These are phyloP conservation scores for Arctium lappa DNA, from an alignment of 129 eudicot species.

Conservation along the genomic window DNA sequence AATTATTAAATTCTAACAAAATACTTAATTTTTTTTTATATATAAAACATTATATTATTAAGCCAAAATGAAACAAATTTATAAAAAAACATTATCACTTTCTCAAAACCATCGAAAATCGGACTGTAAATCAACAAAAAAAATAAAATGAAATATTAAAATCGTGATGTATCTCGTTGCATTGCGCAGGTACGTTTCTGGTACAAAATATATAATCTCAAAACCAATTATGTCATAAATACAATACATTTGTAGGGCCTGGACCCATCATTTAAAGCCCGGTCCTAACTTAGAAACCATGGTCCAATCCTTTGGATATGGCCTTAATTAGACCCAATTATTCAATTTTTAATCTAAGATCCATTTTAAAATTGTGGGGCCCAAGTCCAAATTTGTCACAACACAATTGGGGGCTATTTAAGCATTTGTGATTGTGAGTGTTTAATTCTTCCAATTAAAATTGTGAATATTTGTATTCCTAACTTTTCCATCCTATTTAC, in stretches of 20 bases:
- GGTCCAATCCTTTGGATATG: background rate
- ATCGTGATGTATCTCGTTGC: too few species aligned
- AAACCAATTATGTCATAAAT: background rate
- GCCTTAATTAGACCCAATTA: background rate
- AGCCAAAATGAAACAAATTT: too few species aligned
- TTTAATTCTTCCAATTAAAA: too few species aligned
- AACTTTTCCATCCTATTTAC: background rate
- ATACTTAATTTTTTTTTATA: too few species aligned
- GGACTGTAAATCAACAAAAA: too few species aligned
- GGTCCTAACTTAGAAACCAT: background rate
- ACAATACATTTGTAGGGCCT: background rate
- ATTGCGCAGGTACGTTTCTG: too few species aligned
- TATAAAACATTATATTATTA: too few species aligned
- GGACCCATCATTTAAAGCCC: background rate
- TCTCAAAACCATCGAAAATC: too few species aligned
- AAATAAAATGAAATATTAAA: too few species aligned
- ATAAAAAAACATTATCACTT: too few species aligned
- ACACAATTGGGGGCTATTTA: background rate
- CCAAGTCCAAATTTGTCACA: background rate
- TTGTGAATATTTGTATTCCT: background rate
- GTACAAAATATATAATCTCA: too few species aligned
- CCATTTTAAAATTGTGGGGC: background rate
- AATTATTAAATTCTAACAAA: too few species aligned
- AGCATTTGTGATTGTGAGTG: background rate
- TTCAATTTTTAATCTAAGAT: background rate